phyloP scores from a whole-genome alignment of 2,329 filamentous ascomycete species.

The Purpureocillium takamizusanense region DNA sequence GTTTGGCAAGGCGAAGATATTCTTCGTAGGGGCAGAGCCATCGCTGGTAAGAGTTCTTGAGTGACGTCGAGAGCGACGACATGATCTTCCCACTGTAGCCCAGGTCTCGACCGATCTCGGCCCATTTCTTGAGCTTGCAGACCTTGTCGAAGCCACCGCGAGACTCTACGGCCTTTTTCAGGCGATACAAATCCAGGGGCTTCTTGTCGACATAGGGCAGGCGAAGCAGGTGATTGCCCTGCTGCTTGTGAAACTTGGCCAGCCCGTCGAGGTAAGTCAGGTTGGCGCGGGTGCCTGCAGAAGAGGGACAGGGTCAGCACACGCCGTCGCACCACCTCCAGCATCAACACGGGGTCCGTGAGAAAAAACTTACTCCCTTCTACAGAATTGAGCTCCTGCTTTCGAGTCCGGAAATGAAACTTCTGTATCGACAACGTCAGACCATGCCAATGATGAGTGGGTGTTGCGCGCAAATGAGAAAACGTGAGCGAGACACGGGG shows the following conservation, averaged over 20 bases:
- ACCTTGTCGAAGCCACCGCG: constrained; percentile 93
- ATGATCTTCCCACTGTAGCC: constrained; percentile 99
- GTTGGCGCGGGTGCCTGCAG: constrained; percentile 79
- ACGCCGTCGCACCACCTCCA: too few species aligned
- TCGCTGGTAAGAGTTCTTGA: constrained; percentile 96
- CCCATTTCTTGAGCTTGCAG: constrained; percentile 98
- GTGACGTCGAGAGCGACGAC: constrained; percentile 93
- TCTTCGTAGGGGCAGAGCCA: constrained; percentile 97
- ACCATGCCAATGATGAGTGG: too few species aligned
- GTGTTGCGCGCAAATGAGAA: too few species aligned
- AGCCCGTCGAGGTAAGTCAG: constrained; percentile 93
- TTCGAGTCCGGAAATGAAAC: constrained; percentile 93
- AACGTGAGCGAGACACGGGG: too few species aligned
- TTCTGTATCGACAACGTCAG: constrained; percentile 41
- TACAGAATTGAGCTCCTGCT: constrained; percentile 94
- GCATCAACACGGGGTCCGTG: not conserved
- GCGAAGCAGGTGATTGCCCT: constrained; percentile 86
- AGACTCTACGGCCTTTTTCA: constrained; percentile 94
- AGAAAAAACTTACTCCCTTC: constrained; percentile 74
- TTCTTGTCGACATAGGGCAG: constrained; percentile 97
- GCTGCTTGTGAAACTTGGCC: constrained; percentile 92
- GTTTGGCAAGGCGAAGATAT: constrained; percentile 82
- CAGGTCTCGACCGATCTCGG: constrained; percentile 90
- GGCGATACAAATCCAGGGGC: constrained; percentile 84
- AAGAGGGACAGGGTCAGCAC: constrained; percentile 1